Evolutionary conservation across 495 filamentous ascomycete genomes (phyloP).

Genomic region (Sabuloglossum arenarium): DNA sequence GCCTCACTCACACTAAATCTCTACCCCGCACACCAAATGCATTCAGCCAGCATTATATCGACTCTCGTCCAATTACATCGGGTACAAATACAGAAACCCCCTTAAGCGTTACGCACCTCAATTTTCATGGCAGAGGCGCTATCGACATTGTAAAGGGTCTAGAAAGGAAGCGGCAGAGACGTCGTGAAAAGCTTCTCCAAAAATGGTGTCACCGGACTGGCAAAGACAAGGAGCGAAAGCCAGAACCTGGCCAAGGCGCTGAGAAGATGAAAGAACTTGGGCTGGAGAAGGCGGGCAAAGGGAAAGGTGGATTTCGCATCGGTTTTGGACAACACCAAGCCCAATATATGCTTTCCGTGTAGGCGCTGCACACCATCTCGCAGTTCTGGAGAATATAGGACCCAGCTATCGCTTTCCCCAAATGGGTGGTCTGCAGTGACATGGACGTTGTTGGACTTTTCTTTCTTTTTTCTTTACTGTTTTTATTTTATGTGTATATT

Average conservation of each 20-base stretch:
- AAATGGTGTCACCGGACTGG: conserved; percentile 53
- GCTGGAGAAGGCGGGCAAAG: conserved; percentile 64
- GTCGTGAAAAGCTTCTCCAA: conserved; percentile 75
- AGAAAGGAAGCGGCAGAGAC: conserved; percentile 76
- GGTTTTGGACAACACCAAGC: conserved; percentile 19
- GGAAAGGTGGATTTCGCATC: conserved; percentile 17
- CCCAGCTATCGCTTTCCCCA: background rate
- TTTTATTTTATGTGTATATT: background rate
- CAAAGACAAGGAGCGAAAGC: conserved; percentile 38
- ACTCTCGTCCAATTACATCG: background rate
- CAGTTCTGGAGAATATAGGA: background rate
- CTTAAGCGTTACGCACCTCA: conserved; percentile 22
- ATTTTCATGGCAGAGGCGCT: conserved; percentile 36
- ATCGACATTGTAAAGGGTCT: conserved; percentile 95
- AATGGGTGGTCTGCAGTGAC: background rate
- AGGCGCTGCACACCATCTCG: background rate
- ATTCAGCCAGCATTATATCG: conserved; percentile 29
- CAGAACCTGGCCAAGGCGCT: conserved; percentile 62
- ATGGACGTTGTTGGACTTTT: background rate
- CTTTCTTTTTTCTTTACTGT: no score
- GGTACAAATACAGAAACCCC: background rate
- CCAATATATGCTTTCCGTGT: conserved; percentile 71
- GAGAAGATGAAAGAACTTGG: conserved; percentile 91
- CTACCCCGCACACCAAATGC: conserved; percentile 51
- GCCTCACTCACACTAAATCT: conserved; percentile 51